phyloP scores from a whole-genome alignment of 352 stramenopile genomes.

The Pythium phragmiticola region DNA sequence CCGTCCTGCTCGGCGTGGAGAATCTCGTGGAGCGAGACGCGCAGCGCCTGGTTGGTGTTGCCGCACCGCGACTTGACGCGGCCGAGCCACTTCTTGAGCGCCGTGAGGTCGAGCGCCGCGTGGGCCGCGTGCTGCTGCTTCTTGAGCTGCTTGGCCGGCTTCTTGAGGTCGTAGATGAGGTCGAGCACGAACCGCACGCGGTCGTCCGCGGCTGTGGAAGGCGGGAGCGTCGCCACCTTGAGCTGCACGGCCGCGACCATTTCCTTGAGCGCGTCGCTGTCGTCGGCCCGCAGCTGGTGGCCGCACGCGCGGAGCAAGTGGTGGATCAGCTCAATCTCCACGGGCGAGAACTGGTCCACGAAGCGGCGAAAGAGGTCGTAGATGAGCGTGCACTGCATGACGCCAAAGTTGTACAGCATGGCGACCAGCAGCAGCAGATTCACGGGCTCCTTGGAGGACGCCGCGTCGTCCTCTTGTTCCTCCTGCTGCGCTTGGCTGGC shows the following conservation, averaged over 20 bases:
- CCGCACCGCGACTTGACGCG: conserved; percentile 91
- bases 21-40: conserved; percentile 72
- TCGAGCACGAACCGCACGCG: conserved; percentile 91
- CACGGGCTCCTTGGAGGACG: conserved; percentile 54
- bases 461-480: conserved; percentile 35
- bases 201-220: conserved; percentile 29
- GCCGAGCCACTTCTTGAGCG: conserved; percentile 93
- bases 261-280: conserved; percentile 79
- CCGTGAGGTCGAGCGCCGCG: conserved; percentile 65
- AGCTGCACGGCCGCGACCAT: conserved; percentile 84
- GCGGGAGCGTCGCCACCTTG: conserved; percentile 46
- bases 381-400: conserved; percentile 88
- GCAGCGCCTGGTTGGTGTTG: conserved; percentile 70
- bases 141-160: conserved; percentile 91
- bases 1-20: conserved; percentile 86
- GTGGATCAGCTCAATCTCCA: conserved; percentile 88
- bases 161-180: conserved; percentile 96
- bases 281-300: conserved; percentile 80
- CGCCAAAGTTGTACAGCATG: conserved; percentile 90
- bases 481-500: conserved; percentile 13
- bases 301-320: conserved; percentile 81
- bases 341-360: conserved; percentile 62
- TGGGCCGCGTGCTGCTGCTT: conserved; percentile 32
- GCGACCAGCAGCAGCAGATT: conserved; percentile 88
- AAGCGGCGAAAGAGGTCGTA: conserved; percentile 89